Base-by-base conservation (phyloP, 1,284 basidiomycete genomes). In the Ustilago sp. region DNA sequence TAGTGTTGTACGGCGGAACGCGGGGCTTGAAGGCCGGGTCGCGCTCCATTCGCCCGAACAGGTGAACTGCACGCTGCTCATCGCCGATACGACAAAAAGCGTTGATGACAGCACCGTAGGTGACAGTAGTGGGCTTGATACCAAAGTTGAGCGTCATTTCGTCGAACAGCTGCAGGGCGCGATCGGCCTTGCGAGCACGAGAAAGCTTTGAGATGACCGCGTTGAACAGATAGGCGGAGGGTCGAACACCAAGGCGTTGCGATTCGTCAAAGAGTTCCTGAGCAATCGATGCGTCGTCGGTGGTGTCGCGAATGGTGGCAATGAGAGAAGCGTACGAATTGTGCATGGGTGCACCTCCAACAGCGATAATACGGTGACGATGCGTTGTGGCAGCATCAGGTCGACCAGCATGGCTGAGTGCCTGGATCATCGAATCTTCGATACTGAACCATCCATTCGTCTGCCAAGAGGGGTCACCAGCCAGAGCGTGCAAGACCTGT, bases 1-100 rank as follows among this genome's bases (percentile, higher is more conserved):
- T 98, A 43, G 93, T 98, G 88, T 98, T 99, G 89, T 91, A 94
- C 6, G 96, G 96, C 28, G 97, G 96, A 1, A 97, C 92, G 8
- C 95, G 90, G 8, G 95, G 92, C 87, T 89, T 92, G 89, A 95
- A 98, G 79, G 91, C 91, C 34, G 87, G 89, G 77, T 91, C 89
- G 47, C 86, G 77, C 8, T 89, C 86, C 96, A 99, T 99, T 87
- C 96, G 94, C 60, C 88, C 86, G 87, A 97, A 98, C 58, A 98
- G 87, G 13, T 88, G 88, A 84, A 93, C 93, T 1, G 97, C 97
- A 0, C 91, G 91, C 19, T 89, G 88, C 19, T 91, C 91, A 86
- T 99, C 95, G 4, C 97, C 96, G 8, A 97, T 95, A 65, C 95
- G 90, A 41, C 79, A 78, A 68, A 85, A 98, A 1, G 95, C 96